Base-by-base conservation (phyloP, 805 yeast genomes). In the Yamadazyma endophytica region DNA sequence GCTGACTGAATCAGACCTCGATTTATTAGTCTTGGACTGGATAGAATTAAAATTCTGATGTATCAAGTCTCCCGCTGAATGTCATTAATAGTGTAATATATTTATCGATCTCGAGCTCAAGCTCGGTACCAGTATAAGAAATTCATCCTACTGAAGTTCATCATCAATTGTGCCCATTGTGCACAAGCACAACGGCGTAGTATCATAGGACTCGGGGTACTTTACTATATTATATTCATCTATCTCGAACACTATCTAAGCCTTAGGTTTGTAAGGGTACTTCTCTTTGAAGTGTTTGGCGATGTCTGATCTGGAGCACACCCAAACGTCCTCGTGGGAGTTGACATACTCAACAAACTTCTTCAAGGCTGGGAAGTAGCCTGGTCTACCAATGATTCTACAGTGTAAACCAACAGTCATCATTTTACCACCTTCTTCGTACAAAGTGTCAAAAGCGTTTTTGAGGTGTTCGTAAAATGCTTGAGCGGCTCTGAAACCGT, bases 401-500 rank as follows among this genome's bases (percentile, higher is more conserved):
- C 43, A 39, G 24, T 39, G 43, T 25, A 39, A 38, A 18, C 43
- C 43, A 26, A 39, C 37, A 18, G 43, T 39, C 43, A 39, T 39
- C 43, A 39, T 39, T 23, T 39, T 39, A 25, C 43, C 43, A n/a
- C 40, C 40, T 28, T 39, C 43, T 30, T 29, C 43, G 23, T 39
- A 39, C 12, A 39, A 33, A 17, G 43, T 39, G 19, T 61, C 66
- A 35, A 61, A 61, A 9, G 62, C 58, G 28, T 57, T 51, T 30
- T 52, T 56, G 30, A 59, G 35, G 37, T 61, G 59, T 21, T 52
- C 57, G 15, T 33, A 43, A 30, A 49, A 51, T 11, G 49, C 46
- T 31, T 43, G 34, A 13, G 46, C 44, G 13, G 53, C 43, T 18
- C 53, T 46, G 23, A 49, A 49, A 7, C 54, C 54, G 13, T 43